Evolutionary conservation across 2,329 filamentous ascomycete species (phyloP).

Genomic region (Cordyceps militaris): DNA sequence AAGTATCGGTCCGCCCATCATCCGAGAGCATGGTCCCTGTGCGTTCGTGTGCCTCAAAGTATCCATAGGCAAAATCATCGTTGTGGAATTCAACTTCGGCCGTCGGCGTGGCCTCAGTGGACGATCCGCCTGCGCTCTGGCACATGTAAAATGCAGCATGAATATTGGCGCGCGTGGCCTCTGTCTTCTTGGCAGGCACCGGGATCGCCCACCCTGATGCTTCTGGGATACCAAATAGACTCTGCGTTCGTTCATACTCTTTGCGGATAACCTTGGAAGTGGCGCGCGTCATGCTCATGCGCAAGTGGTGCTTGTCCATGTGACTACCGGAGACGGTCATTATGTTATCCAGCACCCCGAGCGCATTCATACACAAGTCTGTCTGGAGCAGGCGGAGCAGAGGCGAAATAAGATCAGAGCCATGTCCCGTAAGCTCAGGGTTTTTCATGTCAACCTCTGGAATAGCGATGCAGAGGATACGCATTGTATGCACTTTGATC

Average conservation of each 20-base stretch:
- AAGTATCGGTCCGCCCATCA: slow-evolving; percentile 62
- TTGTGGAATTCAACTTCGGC: slow-evolving; percentile 88
- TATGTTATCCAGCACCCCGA: slow-evolving; percentile 88
- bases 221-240: slow-evolving; percentile 92
- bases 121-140: slow-evolving; percentile 55
- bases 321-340: slow-evolving; percentile 89
- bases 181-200: slow-evolving; percentile 82
- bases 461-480: slow-evolving; percentile 75
- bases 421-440: slow-evolving; percentile 80
- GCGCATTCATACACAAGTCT: slow-evolving; percentile 84
- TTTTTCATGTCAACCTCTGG: slow-evolving; percentile 91
- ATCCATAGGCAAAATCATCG: slow-evolving; percentile 79
- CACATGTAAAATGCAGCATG: slow-evolving; percentile 96
- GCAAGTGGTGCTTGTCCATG: slow-evolving; percentile 87
- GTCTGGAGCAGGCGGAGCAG: slow-evolving; percentile 84
- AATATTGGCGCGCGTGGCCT: slow-evolving; percentile 81
- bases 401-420: slow-evolving; percentile 91
- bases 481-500: slow-evolving; percentile 92
- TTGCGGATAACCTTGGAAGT: slow-evolving; percentile 82
- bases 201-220: slow-evolving; percentile 95
- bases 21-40: slow-evolving; percentile 93
- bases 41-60: slow-evolving; percentile 64
- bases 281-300: slow-evolving; percentile 95
- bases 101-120: slow-evolving; percentile 58
- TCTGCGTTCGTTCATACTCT: slow-evolving; percentile 90